Evolutionary conservation across 768 basidiomycete genomes (phyloP), one percentile per base, ranked within the genome.

Genomic region (Holtermannia corniformis): DNA sequence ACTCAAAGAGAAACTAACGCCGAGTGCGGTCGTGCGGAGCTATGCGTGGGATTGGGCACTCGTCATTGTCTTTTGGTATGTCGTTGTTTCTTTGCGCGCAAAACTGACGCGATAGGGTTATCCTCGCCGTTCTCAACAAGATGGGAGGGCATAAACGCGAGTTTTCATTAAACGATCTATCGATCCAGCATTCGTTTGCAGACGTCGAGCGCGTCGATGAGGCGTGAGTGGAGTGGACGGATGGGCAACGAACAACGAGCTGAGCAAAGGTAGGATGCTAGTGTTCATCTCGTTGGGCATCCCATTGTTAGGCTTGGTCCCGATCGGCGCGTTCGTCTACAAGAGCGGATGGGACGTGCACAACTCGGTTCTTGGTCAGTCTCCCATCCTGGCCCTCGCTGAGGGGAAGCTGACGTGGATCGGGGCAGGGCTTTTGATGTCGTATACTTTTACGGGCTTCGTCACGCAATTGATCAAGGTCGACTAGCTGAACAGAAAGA

Each of bases 301-400:
- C 2, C 92, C 92, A 0, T 67, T 87, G 20, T 62, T 81, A 43
- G 73, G 89, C 41, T 81, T 87, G 63, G 77, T 83, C 19, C 59
- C 81, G 19, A 78, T 92, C 60, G 86, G 87, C 60, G 53, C 82
- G 20, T 46, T 86, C 13, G 84, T 87, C 20, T 75, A 88, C 24
- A 79, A 84, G n/a, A 84, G 82, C 2, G 82, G 81, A 76, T 96
- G 91, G 90, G 92, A 95, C 64, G 74, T 85, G 25, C 92, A 95
- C 65, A 83, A 81, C 62, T 77, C 84, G 73, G 58, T 69, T 20
- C 55, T 66, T 26, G 68, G 63, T 66, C 44, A 43, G 61, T 41
- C 21, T 22, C 12, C 16, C 26, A 24, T 20, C 28, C 26, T 13
- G 41, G 19, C 21, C 13, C 41, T 53, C 42, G 52, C 42, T 41